phyloP scores from a whole-genome alignment of 2,329 filamentous ascomycete genomes.

The Emericellopsis cladophorae region DNA sequence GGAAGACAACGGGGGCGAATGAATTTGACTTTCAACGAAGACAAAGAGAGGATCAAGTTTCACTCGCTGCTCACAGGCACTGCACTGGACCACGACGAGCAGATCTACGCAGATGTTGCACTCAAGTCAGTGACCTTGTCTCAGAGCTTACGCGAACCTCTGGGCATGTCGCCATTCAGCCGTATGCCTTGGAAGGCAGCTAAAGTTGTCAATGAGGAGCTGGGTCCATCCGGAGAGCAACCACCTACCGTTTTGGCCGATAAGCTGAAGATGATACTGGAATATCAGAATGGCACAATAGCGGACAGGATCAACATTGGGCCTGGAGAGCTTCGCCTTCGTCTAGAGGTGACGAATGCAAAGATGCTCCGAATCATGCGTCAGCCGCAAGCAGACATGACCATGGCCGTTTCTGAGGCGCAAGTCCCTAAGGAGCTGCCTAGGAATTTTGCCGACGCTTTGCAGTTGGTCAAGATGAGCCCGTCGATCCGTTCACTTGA shows the following conservation, averaged over 20 bases:
- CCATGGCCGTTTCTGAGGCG: conserved; percentile 60
- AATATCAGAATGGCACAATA: conserved; percentile 64
- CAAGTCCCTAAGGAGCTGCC: conserved; percentile 49
- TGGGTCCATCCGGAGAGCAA: conserved; percentile 43
- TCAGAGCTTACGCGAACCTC: conserved; percentile 36
- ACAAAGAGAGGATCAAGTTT: conserved; percentile 56
- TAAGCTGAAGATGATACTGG: conserved; percentile 59
- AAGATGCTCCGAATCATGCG: conserved; percentile 56
- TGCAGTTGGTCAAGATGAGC: conserved; percentile 42
- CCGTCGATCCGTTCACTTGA: conserved; percentile 61
- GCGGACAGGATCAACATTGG: conserved; percentile 76
- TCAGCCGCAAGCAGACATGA: conserved; percentile 64
- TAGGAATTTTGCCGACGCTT: conserved; percentile 48
- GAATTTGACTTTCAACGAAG: conserved; percentile 64
- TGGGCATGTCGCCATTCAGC: conserved; percentile 35
- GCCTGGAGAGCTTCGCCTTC: conserved; percentile 58
- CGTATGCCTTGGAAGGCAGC: conserved; percentile 52
- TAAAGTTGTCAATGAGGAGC: conserved; percentile 61
- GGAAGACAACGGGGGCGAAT: conserved; percentile 55
- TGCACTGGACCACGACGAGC: conserved; percentile 53
- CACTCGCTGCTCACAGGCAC: conserved; percentile 65
- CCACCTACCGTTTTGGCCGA: conserved; percentile 64
- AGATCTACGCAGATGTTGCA: conserved; percentile 56
- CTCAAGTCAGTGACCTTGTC: conserved; percentile 52
- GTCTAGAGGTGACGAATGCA: conserved; percentile 48